A percentile compares a stretch with the other conserved stretches of the same genome.
Evolutionary conservation across 371 early-diverging fungal genomes (phyloP).

Genomic region (Umbelopsis sp.): DNA sequence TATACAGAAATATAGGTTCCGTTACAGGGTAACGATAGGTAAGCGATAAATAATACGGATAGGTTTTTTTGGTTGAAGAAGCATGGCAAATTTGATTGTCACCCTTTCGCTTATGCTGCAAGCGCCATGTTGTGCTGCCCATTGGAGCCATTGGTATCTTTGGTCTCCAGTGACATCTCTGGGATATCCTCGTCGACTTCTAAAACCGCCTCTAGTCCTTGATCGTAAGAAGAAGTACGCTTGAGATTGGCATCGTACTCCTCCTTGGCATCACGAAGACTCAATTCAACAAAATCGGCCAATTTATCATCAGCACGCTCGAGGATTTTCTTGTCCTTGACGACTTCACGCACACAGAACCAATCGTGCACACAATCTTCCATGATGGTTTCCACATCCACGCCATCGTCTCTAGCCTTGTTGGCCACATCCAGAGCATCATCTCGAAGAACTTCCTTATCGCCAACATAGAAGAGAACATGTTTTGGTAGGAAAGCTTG

Average conservation of each 20-base stretch:
- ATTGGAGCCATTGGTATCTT: neutral
- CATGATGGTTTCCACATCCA: conserved; percentile 41
- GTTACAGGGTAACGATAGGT: neutral
- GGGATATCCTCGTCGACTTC: conserved; percentile 14
- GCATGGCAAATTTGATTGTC: neutral
- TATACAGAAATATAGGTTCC: neutral
- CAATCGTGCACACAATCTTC: conserved; percentile 52
- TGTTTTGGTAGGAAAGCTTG: conserved; percentile 38
- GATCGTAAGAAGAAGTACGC: neutral
- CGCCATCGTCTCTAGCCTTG: conserved; percentile 47
- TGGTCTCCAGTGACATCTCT: conserved; percentile 10
- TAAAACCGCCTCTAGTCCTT: neutral
- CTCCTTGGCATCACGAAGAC: conserved; percentile 4
- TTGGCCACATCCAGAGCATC: conserved; percentile 45
- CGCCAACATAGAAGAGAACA: conserved; percentile 48
- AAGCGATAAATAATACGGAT: neutral
- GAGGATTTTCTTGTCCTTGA: conserved; percentile 43
- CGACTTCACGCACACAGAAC: conserved; percentile 54
- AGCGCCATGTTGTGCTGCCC: conserved; percentile 2
- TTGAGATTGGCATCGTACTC: neutral
- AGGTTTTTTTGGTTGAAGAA: neutral
- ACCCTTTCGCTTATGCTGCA: neutral
- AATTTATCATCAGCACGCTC: conserved; percentile 40
- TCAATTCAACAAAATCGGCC: conserved; percentile 38
- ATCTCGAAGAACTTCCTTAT: conserved; percentile 47